phyloP scores from a whole-genome alignment of 441 rosid species.

The Mallotus repandus region DNA sequence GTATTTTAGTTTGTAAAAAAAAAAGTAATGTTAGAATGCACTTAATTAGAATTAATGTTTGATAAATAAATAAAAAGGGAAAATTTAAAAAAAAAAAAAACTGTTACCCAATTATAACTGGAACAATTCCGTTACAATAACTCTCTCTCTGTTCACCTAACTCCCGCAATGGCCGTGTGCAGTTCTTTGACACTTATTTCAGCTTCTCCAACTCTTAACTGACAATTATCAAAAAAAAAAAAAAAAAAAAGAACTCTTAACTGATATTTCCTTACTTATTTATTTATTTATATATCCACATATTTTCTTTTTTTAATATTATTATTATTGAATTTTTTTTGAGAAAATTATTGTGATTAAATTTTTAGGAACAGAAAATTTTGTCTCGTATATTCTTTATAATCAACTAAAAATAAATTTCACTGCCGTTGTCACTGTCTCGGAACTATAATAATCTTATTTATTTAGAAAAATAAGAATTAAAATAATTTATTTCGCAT shows the following conservation, averaged over 20 bases:
- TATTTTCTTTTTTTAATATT: too few relatives aligned
- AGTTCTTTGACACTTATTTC: constrained; percentile 21
- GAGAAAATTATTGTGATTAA: neutral
- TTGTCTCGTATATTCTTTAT: neutral
- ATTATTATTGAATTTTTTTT: too few relatives aligned
- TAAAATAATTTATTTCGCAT: neutral
- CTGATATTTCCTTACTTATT: too few relatives aligned
- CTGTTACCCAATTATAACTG: constrained; percentile 9
- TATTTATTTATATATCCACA: too few relatives aligned
- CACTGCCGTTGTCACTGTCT: constrained; percentile 13
- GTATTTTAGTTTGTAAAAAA: too few relatives aligned
- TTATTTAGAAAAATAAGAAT: neutral
- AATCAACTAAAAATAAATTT: neutral
- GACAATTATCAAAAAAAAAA: neutral
- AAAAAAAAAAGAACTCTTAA: too few relatives aligned
- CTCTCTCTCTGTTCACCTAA: constrained; percentile 7
- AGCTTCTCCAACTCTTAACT: constrained; percentile 19
- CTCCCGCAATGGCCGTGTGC: constrained; percentile 23
- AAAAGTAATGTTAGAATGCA: too few relatives aligned
- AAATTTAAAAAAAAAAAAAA: neutral
- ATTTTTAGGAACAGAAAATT: neutral
- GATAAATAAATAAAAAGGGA: neutral
- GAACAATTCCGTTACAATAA: constrained; percentile 20
- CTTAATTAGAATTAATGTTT: too few relatives aligned
- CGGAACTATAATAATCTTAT: neutral